Evolutionary conservation across 2,329 filamentous ascomycete species (phyloP).

Genomic region (Neonectria magnoliae): DNA sequence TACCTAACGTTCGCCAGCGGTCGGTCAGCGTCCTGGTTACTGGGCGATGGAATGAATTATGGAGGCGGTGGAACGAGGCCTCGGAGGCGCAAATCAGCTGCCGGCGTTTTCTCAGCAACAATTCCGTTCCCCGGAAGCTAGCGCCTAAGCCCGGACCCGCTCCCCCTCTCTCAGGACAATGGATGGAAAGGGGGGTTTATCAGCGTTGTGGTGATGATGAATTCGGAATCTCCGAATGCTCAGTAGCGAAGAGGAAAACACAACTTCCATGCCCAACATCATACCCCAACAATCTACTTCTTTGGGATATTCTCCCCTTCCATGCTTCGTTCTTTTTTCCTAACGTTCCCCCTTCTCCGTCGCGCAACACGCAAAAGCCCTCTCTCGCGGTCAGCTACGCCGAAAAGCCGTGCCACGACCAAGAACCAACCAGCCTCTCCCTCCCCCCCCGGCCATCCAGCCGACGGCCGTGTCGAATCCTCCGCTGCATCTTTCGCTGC

Average conservation of each 20-base stretch:
- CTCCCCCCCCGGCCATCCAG: conserved; percentile 35
- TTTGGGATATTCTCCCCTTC: background rate
- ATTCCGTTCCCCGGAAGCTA: conserved; percentile 35
- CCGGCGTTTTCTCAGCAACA: conserved; percentile 42
- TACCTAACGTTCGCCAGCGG: background rate
- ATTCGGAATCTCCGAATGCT: background rate
- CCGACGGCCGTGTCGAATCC: conserved; percentile 25
- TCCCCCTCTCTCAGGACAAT: background rate
- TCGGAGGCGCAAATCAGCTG: conserved; percentile 40
- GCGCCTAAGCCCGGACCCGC: background rate
- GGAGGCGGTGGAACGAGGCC: background rate
- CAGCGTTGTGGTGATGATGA: background rate
- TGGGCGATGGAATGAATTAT: too few species aligned
- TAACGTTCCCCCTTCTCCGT: background rate
- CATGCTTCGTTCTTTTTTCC: background rate
- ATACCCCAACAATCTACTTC: too few species aligned
- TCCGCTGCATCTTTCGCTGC: conserved; percentile 19
- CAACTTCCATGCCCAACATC: too few species aligned
- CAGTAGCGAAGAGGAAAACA: too few species aligned
- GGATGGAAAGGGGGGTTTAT: background rate
- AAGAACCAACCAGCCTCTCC: conserved; percentile 13
- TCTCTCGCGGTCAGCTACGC: conserved; percentile 40
- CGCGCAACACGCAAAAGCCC: background rate
- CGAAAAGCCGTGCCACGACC: conserved; percentile 32
- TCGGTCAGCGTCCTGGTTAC: background rate